Evolutionary conservation across 1,284 basidiomycete species (phyloP), one percentile per base, ranked within the genome.

Genomic region (Tilletia setariae): DNA sequence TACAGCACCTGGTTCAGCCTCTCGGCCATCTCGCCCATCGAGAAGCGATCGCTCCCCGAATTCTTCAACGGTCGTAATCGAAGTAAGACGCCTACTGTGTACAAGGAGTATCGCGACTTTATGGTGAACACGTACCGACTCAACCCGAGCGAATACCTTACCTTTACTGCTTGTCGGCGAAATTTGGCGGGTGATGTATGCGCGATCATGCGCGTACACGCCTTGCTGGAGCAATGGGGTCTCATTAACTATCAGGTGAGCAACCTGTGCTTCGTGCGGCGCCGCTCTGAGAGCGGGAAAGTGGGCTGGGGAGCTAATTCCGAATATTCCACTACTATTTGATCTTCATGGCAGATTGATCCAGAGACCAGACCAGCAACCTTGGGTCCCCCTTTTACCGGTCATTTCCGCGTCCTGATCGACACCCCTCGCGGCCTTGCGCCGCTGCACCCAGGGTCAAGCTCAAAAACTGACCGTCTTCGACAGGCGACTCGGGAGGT

Each of bases 91-190:
- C 95, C 95, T 0, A 88, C 91, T 35, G 93, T 98, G 75, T 99
- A 98, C 87, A 98, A 98, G 84, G 95, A 98, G 83, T 99, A 99
- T 83, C 89, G 95, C 72, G 95, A 99, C 86, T 99, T 99, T 79
- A 99, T 99, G 93, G 89, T 99, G 84, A 97, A 99, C 85, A 95
- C 95, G 2, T 98, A 98, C 84, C 87, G 95, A 53, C 87, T 99
- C 63, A 89, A 96, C 73, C 96, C 95, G 0, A 88, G 88, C 51
- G 95, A 99, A 83, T 99, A 99, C 81, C 87, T 99, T 68, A 99
- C 96, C 8, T 93, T 98, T 70, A 99, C 95, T 1, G 95, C 95
- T 1, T 99, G 95, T 82, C 85, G 95, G 78, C 86, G 96, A 73
- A 98, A 98, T 84, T 84, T 99, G 71, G 95, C 95, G 2, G 96